Base-by-base conservation (phyloP, 2,329 filamentous ascomycete genomes). In the Arthroderma sp. region DNA sequence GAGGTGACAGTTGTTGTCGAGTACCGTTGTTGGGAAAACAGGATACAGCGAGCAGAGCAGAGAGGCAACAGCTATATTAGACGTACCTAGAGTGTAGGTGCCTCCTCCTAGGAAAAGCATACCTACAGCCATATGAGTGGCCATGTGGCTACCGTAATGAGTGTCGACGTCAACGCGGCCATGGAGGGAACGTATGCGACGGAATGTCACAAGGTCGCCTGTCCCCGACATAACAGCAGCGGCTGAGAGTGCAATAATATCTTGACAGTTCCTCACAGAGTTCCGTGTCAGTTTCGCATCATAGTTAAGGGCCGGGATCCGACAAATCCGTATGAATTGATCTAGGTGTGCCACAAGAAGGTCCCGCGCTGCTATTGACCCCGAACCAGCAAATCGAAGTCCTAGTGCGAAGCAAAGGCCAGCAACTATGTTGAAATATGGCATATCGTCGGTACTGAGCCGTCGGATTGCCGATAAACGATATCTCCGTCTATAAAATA, bases 161-260 rank as follows among this genome's bases (percentile, higher is more conserved):
- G 86, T 91, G 38, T 93, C 88, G 0, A 81, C 75, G 58, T 95
- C 87, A 56, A 91, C 84, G 15, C 91, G 84, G 21, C 91, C 91
- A 68, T 98, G 94, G 39, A 98, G 80, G 15, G 87, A 83, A 15
- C 93, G 86, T 33, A 98, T 78, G 13, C 91, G 85, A 21, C 93
- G 85, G 65, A 97, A 86, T 1, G 95, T 84, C 1, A 81, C 74
- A 19, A 98, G 76, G 67, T 98, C 94, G 39, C 94, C 93, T 0
- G 90, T 95, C 28, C 93, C 93, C 4, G 94, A 90, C 91, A 97
- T 97, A 55, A 97, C 88, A 1, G 87, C 88, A 0, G 93, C 85
- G 21, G 83, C 82, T 4, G 90, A 86, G 4, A 98, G 76, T 0
- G 88, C 88, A 9, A 96, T 73, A 1, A 94, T 78, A 66, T 97